phyloP scores from a whole-genome alignment of 306 rosid species.

The Malus orientalis region DNA sequence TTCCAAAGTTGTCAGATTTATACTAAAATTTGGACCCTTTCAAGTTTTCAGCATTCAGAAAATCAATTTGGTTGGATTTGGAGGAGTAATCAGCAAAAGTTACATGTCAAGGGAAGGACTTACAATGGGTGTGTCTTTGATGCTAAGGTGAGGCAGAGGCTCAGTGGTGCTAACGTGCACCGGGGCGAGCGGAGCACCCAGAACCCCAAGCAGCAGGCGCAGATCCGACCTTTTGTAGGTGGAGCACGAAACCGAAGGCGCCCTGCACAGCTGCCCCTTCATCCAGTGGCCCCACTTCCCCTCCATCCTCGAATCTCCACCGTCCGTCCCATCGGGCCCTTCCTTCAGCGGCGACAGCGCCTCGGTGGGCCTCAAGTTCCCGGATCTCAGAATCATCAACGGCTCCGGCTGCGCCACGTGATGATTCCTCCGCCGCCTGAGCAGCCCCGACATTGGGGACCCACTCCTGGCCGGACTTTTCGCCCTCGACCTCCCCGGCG shows the following conservation, averaged over 20 bases:
- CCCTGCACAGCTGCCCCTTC: conserved; percentile 70
- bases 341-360: conserved; percentile 93
- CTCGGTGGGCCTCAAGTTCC: conserved; percentile 72
- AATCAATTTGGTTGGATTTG: not conserved
- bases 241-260: conserved; percentile 66
- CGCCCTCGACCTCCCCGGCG: conserved; percentile 74
- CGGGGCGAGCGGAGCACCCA: conserved; percentile 95
- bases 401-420: conserved; percentile 54
- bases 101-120: conserved; percentile 19
- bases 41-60: not conserved
- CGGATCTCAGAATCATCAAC: conserved; percentile 66
- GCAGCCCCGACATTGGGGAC: conserved; percentile 65
- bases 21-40: not conserved
- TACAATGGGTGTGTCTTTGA: conserved; percentile 95
- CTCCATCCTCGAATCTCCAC: conserved; percentile 53
- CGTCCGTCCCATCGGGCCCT: conserved; percentile 84
- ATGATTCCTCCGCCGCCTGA: conserved; percentile 62
- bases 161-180: conserved; percentile 80
- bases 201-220: conserved; percentile 80
- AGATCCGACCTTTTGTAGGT: conserved; percentile 80
- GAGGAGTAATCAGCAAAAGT: not conserved
- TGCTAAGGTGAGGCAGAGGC: conserved; percentile 84
- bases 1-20: not conserved
- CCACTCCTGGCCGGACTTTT: conserved; percentile 56
- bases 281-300: conserved; percentile 90